Evolutionary conservation across 2,329 filamentous ascomycete species (phyloP), one percentile per base, ranked within the genome.

Genomic region (Trichoderma lentiforme): DNA sequence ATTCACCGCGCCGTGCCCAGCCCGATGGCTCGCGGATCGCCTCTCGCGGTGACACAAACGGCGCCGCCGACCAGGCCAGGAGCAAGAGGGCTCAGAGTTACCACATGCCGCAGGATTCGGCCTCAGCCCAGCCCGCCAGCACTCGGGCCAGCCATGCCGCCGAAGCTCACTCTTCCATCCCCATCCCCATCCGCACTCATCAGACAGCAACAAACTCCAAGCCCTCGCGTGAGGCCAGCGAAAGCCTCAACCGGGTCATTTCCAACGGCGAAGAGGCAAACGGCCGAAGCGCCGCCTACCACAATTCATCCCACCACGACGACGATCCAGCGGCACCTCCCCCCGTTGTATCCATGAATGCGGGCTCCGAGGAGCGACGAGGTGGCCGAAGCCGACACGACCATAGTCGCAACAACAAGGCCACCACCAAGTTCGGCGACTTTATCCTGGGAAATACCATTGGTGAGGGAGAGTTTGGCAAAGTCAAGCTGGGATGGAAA

Each of bases 401-500:
- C 74, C 87, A 90, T 65, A 81, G 78, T 74, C 79, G 81, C 21
- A 78, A 74, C 71, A 79, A 90, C 76, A 97, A 97, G 65, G 79
- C 84, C 90, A 83, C 79, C 11, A 94, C 92, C 56, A 95, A 93
- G 75, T 98, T 99, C 80, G 95, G 95, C 73, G 94, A 98, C 74
- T 99, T 98, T 82, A 94, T 97, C 73, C 87, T 99, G 4, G 96
- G 96, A 43, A 95, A 97, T 81, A 98, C 95, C 3, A 91, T 99
- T 64, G 96, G 96, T 64, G 96, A 99, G 84, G 96, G 96, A 74
- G 96, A 99, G 82, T 99, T 99, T 80, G 96, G 96, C 75, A 99
- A 99, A 81, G 96, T 99, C 77, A 98, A 98, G 82, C 90, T 98
- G 79, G 96, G 96, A 30, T 99, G 96, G 96, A 98, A 98, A 82